Percentiles rank a stretch among this genome's conserved stretches.
phyloP scores from a whole-genome alignment of 805 yeast genomes.

The Starmerella etchellsii region DNA sequence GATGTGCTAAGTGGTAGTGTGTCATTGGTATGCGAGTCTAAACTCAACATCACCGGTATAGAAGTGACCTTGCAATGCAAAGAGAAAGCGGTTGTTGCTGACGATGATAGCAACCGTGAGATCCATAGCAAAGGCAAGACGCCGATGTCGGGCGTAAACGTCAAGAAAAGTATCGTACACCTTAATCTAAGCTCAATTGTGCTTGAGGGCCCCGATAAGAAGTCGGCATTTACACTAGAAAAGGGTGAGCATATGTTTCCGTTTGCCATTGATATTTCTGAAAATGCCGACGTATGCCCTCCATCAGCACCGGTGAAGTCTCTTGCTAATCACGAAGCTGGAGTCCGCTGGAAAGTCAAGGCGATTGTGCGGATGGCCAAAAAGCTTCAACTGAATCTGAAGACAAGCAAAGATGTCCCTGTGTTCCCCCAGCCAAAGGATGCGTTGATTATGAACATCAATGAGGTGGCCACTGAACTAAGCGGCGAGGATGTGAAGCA shows the following conservation, averaged over 20 bases:
- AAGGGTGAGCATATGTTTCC: slow-evolving; percentile 13
- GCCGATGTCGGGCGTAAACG: background rate
- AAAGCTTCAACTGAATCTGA: background rate
- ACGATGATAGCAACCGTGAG: background rate
- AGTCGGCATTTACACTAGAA: slow-evolving; percentile 2
- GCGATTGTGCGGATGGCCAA: slow-evolving; percentile 1
- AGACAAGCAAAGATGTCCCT: background rate
- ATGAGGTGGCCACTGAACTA: background rate
- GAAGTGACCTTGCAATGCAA: slow-evolving; percentile 7
- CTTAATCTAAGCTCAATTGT: background rate
- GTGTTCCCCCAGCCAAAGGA: slow-evolving; percentile 3
- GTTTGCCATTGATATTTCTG: slow-evolving; percentile 6
- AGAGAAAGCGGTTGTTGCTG: slow-evolving; percentile 7
- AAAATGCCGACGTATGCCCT: slow-evolving; percentile 8
- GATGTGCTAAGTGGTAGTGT: slow-evolving; percentile 10
- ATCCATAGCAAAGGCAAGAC: background rate
- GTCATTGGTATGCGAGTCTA: background rate
- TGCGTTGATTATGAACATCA: background rate
- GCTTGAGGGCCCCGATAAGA: background rate
- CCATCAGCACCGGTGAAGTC: slow-evolving; percentile 7
- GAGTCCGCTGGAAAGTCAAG: slow-evolving; percentile 6
- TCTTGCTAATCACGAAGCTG: background rate
- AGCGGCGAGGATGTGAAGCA: background rate
- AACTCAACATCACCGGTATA: slow-evolving; percentile 1
- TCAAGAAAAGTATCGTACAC: background rate